phyloP scores from a whole-genome alignment of 148 eudicot species.

The Cornus florida region DNA sequence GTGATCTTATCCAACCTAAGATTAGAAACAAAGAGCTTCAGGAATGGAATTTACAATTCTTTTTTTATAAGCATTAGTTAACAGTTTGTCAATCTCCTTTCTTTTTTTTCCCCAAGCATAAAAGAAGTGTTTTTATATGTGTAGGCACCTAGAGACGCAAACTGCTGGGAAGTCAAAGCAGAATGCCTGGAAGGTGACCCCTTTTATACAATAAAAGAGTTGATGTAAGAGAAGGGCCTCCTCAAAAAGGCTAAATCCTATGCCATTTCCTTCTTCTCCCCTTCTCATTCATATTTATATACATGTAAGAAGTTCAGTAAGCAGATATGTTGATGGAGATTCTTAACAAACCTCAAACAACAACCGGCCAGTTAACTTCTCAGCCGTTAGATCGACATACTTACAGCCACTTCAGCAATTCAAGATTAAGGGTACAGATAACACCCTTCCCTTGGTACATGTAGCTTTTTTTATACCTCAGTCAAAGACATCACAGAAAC shows the following conservation, averaged over 20 bases:
- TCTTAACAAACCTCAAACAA: conserved; percentile 7
- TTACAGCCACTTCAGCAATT: conserved; percentile 12
- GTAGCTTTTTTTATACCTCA: background rate
- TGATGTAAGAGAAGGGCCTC: background rate
- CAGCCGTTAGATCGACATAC: background rate
- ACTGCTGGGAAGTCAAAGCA: background rate
- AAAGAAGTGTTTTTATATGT: no score
- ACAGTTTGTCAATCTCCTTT: background rate
- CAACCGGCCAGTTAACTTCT: conserved; percentile 33
- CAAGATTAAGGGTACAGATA: background rate
- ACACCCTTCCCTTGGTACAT: background rate
- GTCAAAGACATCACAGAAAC: background rate
- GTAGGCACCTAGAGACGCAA: conserved; percentile 14
- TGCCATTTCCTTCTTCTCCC: background rate
- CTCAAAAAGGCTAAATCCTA: background rate
- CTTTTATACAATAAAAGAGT: no score
- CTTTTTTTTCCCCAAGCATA: no score
- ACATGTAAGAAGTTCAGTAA: conserved; percentile 25
- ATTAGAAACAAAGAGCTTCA: background rate
- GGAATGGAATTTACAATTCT: background rate
- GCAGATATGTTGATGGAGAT: conserved; percentile 23
- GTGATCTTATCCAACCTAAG: background rate
- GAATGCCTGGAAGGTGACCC: background rate
- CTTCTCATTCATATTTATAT: background rate
- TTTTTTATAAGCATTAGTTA: no score